A percentile compares a stretch with the other conserved stretches of the same genome.
These are phyloP conservation scores for Naganishia kalamii DNA, from an alignment of 768 basidiomycete species.

Conservation along the genomic window DNA sequence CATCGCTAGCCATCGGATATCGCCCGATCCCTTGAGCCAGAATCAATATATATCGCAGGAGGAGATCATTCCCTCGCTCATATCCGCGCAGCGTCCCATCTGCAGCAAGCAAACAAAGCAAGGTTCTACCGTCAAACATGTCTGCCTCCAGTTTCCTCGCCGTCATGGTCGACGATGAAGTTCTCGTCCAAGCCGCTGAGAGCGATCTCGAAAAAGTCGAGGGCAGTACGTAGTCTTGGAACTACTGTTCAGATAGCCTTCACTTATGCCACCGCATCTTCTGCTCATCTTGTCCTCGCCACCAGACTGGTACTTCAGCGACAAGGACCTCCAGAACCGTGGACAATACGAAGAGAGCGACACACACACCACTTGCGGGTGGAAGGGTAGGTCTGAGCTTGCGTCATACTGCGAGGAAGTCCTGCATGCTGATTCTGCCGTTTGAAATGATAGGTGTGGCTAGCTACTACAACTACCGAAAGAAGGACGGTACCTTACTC, in stretches of 20 bases:
- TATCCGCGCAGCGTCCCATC: no score
- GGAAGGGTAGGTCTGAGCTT: conserved; percentile 38
- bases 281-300: background rate
- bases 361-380: conserved; percentile 39
- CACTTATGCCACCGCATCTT: background rate
- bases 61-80: no score
- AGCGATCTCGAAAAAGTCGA: conserved; percentile 40
- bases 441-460: conserved; percentile 32
- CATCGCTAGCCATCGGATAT: no score
- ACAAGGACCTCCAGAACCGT: conserved; percentile 38
- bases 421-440: background rate
- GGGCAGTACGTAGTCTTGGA: conserved; percentile 19
- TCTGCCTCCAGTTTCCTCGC: conserved; percentile 26
- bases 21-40: no score
- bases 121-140: background rate
- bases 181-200: conserved; percentile 32
- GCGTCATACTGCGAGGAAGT: background rate
- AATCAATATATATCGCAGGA: no score
- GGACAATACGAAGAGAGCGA: conserved; percentile 29
- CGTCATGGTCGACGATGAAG: conserved; percentile 34
- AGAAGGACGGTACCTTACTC: conserved; percentile 35
- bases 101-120: background rate
- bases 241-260: conserved; percentile 12
- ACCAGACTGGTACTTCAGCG: conserved; percentile 41
- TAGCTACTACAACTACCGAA: conserved; percentile 40